These are phyloP conservation scores for Ramalina peruviana DNA, from an alignment of 495 filamentous ascomycete species.

Conservation along the genomic window DNA sequence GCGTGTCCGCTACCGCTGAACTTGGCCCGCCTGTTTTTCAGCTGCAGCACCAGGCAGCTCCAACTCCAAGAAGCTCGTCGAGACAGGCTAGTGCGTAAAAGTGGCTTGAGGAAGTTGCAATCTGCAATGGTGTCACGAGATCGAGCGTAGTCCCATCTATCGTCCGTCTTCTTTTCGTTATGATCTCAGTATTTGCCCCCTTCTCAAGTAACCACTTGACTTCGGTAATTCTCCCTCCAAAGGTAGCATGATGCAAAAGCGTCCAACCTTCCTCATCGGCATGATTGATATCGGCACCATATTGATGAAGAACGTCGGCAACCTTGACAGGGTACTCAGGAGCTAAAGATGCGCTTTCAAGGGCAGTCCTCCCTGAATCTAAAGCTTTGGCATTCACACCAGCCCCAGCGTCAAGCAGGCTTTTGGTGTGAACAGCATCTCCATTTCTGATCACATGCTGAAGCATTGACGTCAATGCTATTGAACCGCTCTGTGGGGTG, in stretches of 20 bases:
- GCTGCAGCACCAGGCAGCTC: no score
- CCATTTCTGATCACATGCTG: background rate
- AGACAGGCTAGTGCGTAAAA: no score
- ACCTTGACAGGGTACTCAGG: no score
- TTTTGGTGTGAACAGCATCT: background rate
- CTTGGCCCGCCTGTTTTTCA: no score
- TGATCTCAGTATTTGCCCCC: background rate
- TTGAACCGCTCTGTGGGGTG: no score
- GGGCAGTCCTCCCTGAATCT: background rate
- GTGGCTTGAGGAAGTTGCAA: no score
- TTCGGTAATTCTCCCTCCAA: background rate
- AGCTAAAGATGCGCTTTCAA: background rate
- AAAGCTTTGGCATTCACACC: background rate
- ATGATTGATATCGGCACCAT: background rate
- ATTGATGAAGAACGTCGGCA: background rate
- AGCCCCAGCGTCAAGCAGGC: background rate
- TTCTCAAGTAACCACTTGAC: background rate
- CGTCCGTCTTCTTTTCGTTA: background rate
- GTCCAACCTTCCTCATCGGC: background rate
- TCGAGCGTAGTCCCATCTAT: background rate
- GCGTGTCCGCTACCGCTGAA: no score
- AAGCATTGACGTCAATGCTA: background rate
- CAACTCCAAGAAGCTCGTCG: no score
- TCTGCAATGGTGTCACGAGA: no score
- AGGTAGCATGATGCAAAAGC: background rate